phyloP scores from a whole-genome alignment of 495 filamentous ascomycete species.

The Cercophora scortea region DNA sequence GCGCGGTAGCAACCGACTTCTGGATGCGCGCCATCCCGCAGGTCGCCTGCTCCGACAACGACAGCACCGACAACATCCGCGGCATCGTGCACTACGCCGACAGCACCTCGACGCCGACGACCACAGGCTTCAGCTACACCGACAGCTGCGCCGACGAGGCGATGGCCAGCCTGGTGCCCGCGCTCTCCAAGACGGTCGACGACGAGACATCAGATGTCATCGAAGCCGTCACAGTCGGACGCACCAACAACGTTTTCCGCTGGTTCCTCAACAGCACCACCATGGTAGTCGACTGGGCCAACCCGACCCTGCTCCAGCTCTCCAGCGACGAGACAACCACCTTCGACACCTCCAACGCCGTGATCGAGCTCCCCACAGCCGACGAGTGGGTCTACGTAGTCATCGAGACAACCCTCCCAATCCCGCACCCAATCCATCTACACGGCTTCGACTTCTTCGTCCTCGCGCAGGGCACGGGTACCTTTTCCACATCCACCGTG shows the following conservation, averaged over 20 bases:
- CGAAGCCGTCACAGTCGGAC: conserved; percentile 12
- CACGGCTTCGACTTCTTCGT: conserved; percentile 55
- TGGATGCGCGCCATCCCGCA: conserved; percentile 43
- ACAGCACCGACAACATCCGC: conserved; percentile 20
- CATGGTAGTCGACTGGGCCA: conserved; percentile 19
- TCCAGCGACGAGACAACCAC: too few relatives aligned
- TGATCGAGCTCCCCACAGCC: neutral
- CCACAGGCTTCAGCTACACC: conserved; percentile 3
- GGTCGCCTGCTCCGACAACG: conserved; percentile 29
- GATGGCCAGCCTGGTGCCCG: conserved; percentile 15
- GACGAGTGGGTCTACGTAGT: neutral
- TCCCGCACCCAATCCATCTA: conserved; percentile 44
- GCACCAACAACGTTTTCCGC: conserved; percentile 27
- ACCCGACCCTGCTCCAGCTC: conserved; percentile 14
- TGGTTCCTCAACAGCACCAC: conserved; percentile 35
- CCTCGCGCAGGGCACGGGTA: conserved; percentile 29
- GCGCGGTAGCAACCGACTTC: conserved; percentile 29
- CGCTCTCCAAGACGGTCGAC: conserved; percentile 1
- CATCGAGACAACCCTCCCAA: conserved; percentile 27
- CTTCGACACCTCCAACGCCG: neutral
- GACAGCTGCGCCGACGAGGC: neutral
- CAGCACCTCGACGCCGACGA: conserved; percentile 21
- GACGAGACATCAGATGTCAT: neutral
- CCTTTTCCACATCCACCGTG: conserved; percentile 12
- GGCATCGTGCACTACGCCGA: conserved; percentile 52